Base-by-base conservation (phyloP, 2,329 filamentous ascomycete species). In the Penicillium decumbens region DNA sequence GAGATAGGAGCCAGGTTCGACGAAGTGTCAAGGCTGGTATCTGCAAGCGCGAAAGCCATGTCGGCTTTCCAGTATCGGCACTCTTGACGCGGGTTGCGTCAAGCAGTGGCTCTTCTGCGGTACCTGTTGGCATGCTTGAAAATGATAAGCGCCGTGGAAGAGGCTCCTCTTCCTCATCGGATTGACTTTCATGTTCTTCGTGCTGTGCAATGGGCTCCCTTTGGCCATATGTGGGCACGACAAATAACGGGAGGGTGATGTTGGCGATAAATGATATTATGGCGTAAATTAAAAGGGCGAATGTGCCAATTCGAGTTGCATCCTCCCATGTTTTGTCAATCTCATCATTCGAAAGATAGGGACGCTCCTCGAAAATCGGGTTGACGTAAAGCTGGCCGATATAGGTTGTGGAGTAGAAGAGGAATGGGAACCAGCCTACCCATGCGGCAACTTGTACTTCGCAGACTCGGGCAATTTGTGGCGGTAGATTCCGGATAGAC, bases 341-440 rank as follows among this genome's bases (percentile, higher is more conserved):
- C 61, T 96, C 84, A 13, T 80, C 77, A 0, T 85, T 80, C 0
- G 84, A 80, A 77, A 95, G 85, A 66, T 92, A 73, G 0, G 89
- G 90, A 58, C 95, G 87, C 44, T 80, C 75, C 57, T 83, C 78
- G 44, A 96, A 84, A 59, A 80, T 87, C 0, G 89, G 89, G 65
- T 95, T 86, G 15, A 89, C 87, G 61, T 95, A 95, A 49, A 97
- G 88, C 65, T 95, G 89, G 54, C 88, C 91, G 59, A 96, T 87
- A 68, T 93, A 97, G 15, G 89, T 95, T 1, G 90, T 95, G 4
- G 89, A 89, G 74, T 97, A 97, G 73, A 95, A 96, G 2, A 97
- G 78, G 68, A 95, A 90, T 1, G 91, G 91, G 63, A 96, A 97
- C 82, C 92, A 96, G 45, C 89, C 92, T 49, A 96, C 84, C 91